Percentiles rank a stretch among this genome's conserved stretches.
Conservation (phyloP, 495 filamentous ascomycete genomes). For the Penicillium riverlandense region DNA sequence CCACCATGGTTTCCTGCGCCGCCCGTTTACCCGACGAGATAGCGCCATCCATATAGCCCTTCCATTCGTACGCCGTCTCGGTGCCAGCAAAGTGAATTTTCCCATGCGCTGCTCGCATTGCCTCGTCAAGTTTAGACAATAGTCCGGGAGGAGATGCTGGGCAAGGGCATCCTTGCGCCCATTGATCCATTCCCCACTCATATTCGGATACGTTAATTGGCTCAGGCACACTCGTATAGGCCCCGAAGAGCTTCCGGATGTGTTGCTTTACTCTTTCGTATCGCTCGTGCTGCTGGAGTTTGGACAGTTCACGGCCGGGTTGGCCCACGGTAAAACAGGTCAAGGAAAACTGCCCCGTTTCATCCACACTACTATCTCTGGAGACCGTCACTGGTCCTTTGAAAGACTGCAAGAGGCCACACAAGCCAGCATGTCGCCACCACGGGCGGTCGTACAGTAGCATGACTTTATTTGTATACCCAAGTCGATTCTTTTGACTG, state of each 20-base stretch:
- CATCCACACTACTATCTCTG: constrained; percentile 21
- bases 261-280: background rate
- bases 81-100: constrained; percentile 36
- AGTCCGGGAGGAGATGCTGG: background rate
- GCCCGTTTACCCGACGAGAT: constrained; percentile 19
- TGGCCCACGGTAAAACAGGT: constrained; percentile 27
- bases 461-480: constrained; percentile 23
- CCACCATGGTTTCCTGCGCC: background rate
- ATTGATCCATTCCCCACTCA: constrained; percentile 1
- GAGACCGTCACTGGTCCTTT: constrained; percentile 20
- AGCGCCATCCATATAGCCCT: constrained; percentile 41
- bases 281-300: background rate
- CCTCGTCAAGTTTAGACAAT: background rate
- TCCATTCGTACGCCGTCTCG: constrained; percentile 32
- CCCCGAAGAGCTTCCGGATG: background rate
- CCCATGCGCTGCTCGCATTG: constrained; percentile 4
- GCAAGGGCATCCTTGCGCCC: background rate
- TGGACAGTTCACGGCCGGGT: constrained; percentile 13
- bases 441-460: constrained; percentile 25
- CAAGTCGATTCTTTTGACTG: constrained; percentile 8
- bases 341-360: constrained; percentile 20
- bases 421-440: constrained; percentile 24
- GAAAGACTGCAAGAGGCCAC: constrained; percentile 16
- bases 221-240: background rate
- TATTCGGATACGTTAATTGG: constrained; percentile 1